phyloP scores from a whole-genome alignment of 805 yeast genomes.

The Wickerhamiella brachini region DNA sequence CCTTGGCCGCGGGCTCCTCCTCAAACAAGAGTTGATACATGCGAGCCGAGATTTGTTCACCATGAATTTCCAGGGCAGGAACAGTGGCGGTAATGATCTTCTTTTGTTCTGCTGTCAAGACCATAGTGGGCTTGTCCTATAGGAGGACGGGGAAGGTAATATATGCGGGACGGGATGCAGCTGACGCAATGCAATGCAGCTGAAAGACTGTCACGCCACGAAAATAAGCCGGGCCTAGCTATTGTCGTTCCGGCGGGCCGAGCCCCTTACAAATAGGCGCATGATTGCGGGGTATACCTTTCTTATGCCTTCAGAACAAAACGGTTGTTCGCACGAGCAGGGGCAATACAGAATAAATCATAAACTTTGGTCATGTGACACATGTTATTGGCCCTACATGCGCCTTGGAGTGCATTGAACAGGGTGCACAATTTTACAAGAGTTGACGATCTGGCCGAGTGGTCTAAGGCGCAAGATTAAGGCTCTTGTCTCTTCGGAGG shows the following conservation, averaged over 20 bases:
- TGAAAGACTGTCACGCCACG: background rate
- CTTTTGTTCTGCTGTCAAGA: background rate
- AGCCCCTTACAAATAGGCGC: too few relatives aligned
- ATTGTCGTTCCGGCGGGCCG: background rate
- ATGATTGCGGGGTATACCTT: too few relatives aligned
- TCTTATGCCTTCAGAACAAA: too few relatives aligned
- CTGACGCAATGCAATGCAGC: background rate
- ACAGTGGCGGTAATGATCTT: slow-evolving; percentile 19
- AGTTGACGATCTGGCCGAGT: slow-evolving; percentile 22
- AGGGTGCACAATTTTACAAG: background rate
- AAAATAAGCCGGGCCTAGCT: background rate
- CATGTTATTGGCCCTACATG: too few relatives aligned
- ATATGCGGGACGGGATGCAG: background rate
- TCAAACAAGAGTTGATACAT: slow-evolving; percentile 45
- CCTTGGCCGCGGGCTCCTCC: slow-evolving; percentile 39
- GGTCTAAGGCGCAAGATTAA: slow-evolving; percentile 24
- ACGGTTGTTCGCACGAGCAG: too few relatives aligned
- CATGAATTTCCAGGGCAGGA: slow-evolving; percentile 45
- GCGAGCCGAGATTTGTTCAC: slow-evolving; percentile 37
- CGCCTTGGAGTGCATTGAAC: background rate
- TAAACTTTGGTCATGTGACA: too few relatives aligned
- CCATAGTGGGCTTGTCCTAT: background rate
- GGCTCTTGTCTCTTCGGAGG: slow-evolving; percentile 24
- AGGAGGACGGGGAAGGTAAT: background rate
- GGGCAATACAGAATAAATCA: too few relatives aligned